A percentile compares a stretch with the other conserved stretches of the same genome.
phyloP scores from a whole-genome alignment of 805 yeast genomes.

The Sungouiozyma ichnusensis region DNA sequence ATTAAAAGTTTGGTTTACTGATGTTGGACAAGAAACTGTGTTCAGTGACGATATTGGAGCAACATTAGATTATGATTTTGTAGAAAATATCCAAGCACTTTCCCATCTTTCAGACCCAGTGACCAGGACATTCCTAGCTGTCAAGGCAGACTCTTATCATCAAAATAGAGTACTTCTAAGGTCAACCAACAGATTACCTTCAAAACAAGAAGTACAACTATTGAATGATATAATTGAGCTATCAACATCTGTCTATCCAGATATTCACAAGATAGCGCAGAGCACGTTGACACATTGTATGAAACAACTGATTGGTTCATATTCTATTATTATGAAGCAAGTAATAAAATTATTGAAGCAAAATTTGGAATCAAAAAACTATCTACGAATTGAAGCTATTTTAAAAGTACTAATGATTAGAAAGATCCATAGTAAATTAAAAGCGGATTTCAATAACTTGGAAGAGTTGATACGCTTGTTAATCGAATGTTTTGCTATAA shows the following conservation, averaged over 20 bases:
- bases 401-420: slow-evolving; percentile 46
- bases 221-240: slow-evolving; percentile 54
- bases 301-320: slow-evolving; percentile 59
- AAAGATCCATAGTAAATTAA: slow-evolving; percentile 47
- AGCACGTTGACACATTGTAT: slow-evolving; percentile 54
- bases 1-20: slow-evolving; percentile 66
- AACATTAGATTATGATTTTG: slow-evolving; percentile 42
- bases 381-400: slow-evolving; percentile 53
- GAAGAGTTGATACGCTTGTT: slow-evolving; percentile 38
- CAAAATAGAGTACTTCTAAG: slow-evolving; percentile 61
- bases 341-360: slow-evolving; percentile 36
- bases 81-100: slow-evolving; percentile 51
- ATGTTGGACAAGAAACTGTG: slow-evolving; percentile 64
- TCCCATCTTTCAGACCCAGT: slow-evolving; percentile 56
- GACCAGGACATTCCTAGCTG: slow-evolving; percentile 70
- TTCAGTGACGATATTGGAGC: slow-evolving; percentile 46
- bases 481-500: slow-evolving; percentile 44
- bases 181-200: slow-evolving; percentile 62
- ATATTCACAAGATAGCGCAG: slow-evolving; percentile 63
- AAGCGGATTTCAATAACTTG: slow-evolving; percentile 46
- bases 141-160: slow-evolving; percentile 64
- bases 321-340: slow-evolving; percentile 38
- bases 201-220: slow-evolving; percentile 50
- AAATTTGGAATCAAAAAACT: slow-evolving; percentile 41
- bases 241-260: slow-evolving; percentile 60